Percentiles rank a stretch among this genome's conserved stretches.
These are phyloP conservation scores for Sarcomyxa edulis DNA, from an alignment of 768 basidiomycete species.

Conservation along the genomic window DNA sequence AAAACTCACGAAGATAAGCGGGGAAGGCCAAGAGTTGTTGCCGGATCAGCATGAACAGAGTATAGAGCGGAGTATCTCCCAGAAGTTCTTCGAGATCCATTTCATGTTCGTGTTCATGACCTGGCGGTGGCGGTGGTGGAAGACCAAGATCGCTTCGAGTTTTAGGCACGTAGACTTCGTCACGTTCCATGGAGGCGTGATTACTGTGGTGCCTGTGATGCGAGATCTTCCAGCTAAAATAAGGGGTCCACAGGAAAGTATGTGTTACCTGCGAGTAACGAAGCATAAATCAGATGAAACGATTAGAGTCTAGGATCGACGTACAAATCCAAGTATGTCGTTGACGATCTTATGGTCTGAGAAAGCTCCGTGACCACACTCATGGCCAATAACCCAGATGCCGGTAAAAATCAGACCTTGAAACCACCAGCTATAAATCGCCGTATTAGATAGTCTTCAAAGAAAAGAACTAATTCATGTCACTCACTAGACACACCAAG, in stretches of 20 bases:
- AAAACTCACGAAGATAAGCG: constrained; percentile 50
- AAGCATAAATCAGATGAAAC: constrained; percentile 6
- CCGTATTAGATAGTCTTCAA: not conserved
- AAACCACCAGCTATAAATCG: constrained; percentile 47
- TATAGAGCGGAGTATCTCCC: constrained; percentile 59
- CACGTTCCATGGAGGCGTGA: constrained; percentile 49
- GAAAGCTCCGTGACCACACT: constrained; percentile 58
- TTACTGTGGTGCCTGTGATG: constrained; percentile 49
- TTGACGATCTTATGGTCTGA: constrained; percentile 43
- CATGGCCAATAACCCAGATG: constrained; percentile 57
- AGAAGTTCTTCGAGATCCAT: constrained; percentile 51
- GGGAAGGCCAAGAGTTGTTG: constrained; percentile 59
- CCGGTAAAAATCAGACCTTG: constrained; percentile 56
- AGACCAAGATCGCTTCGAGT: constrained; percentile 51
- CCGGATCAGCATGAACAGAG: constrained; percentile 47
- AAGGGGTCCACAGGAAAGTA: constrained; percentile 45
- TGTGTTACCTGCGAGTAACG: constrained; percentile 30
- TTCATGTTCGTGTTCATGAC: constrained; percentile 24
- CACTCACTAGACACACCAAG: constrained; percentile 43
- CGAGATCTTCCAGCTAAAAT: constrained; percentile 51
- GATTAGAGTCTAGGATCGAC: constrained; percentile 12
- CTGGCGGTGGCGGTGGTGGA: too few species aligned
- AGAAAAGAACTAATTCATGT: not conserved
- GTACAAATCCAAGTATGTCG: constrained; percentile 45
- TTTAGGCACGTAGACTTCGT: constrained; percentile 58